Evolutionary conservation across 352 stramenopile species (phyloP), one percentile per base, ranked within the genome.

Genomic region (Pythium chondricola): DNA sequence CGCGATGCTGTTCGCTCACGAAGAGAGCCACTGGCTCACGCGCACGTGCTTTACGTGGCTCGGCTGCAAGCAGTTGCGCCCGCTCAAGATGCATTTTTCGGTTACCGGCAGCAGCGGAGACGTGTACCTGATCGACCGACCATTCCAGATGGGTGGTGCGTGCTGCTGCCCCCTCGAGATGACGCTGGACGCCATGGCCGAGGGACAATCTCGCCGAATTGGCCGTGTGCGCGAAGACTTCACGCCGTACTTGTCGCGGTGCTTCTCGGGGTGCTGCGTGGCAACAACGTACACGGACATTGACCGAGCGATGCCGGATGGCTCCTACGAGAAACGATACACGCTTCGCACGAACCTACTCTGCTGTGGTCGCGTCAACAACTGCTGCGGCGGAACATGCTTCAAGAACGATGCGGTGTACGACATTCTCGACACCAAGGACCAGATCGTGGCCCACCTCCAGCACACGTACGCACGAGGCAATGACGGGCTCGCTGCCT

Each of bases 221-320:
- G 71, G 67, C 14, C 69, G 71, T 24, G 55, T 81, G 46, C 58
- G 65, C 31, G 72, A 84, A 45, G 65, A 80, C 55, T 84, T 82
- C 40, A 68, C 65, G 21, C 69, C 72, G 10, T 82, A 84, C 33
- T 51, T 81, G 7, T 50, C 44, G 24, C 60, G 58, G 35, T 83
- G 63, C 58, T 62, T 56, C 21, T 50, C 69, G 2, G 31, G 44
- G 1, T 83, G 69, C 47, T 85, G 71, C 38, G 56, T 81, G 17
- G 69, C 61, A 35, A 85, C 73, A n/a, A 67, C 52, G n/a, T 87
- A 84, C 66, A 76, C 68, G 14, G 61, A 81, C 42, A 77, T 87
- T 41, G 66, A 84, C n/a, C 65, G 65, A 22, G 65, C 65, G 18
- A 48, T 73, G 18, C 61, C 71, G 4, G 72, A 80, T 30, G 74